Percentiles rank a stretch among this genome's conserved stretches.
Evolutionary conservation across 2,329 filamentous ascomycete genomes (phyloP).

Genomic region (Curvularia verruculosa): DNA sequence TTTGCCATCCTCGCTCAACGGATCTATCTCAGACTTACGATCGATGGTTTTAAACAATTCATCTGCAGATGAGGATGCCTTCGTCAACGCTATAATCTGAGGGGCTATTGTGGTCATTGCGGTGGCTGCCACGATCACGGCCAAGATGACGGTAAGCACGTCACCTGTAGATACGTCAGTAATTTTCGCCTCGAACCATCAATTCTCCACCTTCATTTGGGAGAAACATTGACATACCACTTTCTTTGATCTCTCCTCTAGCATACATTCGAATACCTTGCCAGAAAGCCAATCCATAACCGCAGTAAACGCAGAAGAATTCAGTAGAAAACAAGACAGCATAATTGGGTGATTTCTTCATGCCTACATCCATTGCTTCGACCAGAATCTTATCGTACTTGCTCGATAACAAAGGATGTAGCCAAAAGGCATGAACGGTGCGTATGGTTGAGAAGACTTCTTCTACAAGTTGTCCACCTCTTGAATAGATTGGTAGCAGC

Average conservation of each 20-base stretch:
- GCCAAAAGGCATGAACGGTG: conserved; percentile 57
- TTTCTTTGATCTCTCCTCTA: conserved; percentile 56
- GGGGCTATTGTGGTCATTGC: conserved; percentile 86
- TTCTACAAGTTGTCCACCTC: conserved; percentile 56
- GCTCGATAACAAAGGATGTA: conserved; percentile 51
- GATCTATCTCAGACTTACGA: conserved; percentile 78
- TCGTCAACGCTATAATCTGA: conserved; percentile 75
- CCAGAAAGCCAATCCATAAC: conserved; percentile 58
- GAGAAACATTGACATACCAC: conserved; percentile 35
- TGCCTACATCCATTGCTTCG: conserved; percentile 53
- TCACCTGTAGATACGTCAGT: conserved; percentile 10
- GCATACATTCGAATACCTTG: conserved; percentile 63
- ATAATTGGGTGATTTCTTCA: conserved; percentile 53
- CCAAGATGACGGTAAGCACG: conserved; percentile 42
- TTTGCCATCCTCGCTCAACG: conserved; percentile 32
- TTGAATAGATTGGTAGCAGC: conserved; percentile 52
- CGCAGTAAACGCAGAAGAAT: conserved; percentile 52
- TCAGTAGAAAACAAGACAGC: conserved; percentile 52
- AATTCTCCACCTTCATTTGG: conserved; percentile 5
- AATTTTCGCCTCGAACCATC: background rate
- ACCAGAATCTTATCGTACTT: conserved; percentile 54
- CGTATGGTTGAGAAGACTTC: conserved; percentile 59
- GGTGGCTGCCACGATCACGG: conserved; percentile 55
- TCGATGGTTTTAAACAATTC: conserved; percentile 67
- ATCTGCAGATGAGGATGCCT: conserved; percentile 42